Base-by-base conservation (phyloP, 805 yeast species). In the Candida bentonensis region DNA sequence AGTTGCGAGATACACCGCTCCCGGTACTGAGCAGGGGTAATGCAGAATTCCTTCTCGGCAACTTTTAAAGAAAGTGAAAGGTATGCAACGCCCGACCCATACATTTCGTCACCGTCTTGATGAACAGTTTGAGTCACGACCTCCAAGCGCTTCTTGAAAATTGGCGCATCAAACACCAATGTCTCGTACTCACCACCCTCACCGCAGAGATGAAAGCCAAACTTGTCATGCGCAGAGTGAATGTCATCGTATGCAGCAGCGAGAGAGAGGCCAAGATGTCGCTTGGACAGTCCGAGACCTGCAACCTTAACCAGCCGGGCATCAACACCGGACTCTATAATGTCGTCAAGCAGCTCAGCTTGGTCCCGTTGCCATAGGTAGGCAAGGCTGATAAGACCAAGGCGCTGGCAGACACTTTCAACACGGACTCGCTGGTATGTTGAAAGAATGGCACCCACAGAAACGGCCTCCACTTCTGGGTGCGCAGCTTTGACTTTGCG, bases 131-230 rank as follows among this genome's bases (percentile, higher is more conserved):
- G 58, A 1, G 68, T 63, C 1, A 52, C 58, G 15, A 82, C 61
- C 5, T 61, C 64, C 39, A 69, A 45, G 30, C 74, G 77, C 40
- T 72, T 66, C 25, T 63, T 64, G 64, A 89, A 92, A 48, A 85
- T 79, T 0, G 95, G 94, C 1, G 94, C 85, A 60, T 92, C 96
- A 23, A 92, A 66, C 2, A 89, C 97, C 52, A 89, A 65, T 0
- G 96, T 81, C 60, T 92, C 99, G 61, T 86, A 92, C 61, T 92
- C 99, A 1, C 99, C 99, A 26, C 99, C 99, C 66, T 92, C 99
- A 13, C 99, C 99, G 65, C 98, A 92, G 0, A 92, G 78, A 59
- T 89, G 96, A 13, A 88, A 83, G 2, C 88, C 94, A 62, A 75
- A 88, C 60, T 66, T 63, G 7, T 58, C 47, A 58, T 87, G 81